These are phyloP conservation scores for Areca catechu DNA, from an alignment of 176 grass and related monocot species.

Conservation along the genomic window DNA sequence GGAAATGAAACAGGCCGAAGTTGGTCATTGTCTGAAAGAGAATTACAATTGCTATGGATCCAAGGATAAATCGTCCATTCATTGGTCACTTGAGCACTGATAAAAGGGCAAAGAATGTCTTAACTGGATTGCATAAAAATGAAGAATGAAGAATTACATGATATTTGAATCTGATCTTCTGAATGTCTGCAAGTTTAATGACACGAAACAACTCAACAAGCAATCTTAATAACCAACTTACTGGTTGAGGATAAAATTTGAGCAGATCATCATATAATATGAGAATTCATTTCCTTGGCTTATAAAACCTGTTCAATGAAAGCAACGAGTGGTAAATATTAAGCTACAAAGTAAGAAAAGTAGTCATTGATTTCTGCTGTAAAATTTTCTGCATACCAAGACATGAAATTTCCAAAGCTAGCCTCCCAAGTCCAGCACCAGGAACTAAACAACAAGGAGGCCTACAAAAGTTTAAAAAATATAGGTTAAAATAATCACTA, in stretches of 20 bases:
- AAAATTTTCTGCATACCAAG: slow-evolving; percentile 43
- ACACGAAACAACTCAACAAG: no score
- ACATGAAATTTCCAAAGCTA: slow-evolving; percentile 88
- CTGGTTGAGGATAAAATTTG: slow-evolving; percentile 96
- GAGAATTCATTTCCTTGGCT: slow-evolving; percentile 99
- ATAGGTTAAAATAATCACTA: not conserved
- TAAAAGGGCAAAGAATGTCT: slow-evolving; percentile 8
- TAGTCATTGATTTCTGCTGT: not conserved
- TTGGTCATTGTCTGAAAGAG: slow-evolving; percentile 81
- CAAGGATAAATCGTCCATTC: slow-evolving; percentile 99
- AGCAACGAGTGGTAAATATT: not conserved
- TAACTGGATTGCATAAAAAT: slow-evolving; percentile 9
- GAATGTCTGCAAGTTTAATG: not conserved
- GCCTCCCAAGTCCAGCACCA: slow-evolving; percentile 86
- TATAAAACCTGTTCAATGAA: slow-evolving; percentile 60
- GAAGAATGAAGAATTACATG: not conserved
- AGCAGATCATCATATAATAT: slow-evolving; percentile 99
- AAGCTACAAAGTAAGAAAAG: slow-evolving; percentile 3
- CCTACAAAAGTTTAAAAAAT: slow-evolving; percentile 40
- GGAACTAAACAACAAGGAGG: slow-evolving; percentile 93
- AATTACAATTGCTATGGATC: slow-evolving; percentile 98
- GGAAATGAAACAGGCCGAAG: slow-evolving; percentile 88
- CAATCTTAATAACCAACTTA: slow-evolving; percentile 30
- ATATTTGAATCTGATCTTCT: slow-evolving; percentile 3
- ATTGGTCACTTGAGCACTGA: slow-evolving; percentile 57